Conservation (phyloP, 2,329 filamentous ascomycete species). For the Massarina eburnea region DNA sequence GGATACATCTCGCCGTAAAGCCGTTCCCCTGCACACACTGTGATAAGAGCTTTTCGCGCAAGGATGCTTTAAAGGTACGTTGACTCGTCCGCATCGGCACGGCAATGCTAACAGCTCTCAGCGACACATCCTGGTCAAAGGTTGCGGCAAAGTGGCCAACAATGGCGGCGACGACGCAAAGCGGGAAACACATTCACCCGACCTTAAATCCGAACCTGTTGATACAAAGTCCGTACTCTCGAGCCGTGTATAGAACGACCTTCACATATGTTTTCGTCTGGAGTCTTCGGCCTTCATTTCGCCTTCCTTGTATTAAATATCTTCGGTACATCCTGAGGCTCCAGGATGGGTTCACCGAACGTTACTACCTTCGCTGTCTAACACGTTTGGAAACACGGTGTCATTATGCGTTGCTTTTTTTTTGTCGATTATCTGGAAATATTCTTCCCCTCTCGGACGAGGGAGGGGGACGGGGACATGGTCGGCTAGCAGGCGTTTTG, state of each 20-base stretch:
- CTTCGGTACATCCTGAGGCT: slow-evolving; percentile 14
- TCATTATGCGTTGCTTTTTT: slow-evolving; percentile 24
- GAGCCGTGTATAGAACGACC: slow-evolving; percentile 22
- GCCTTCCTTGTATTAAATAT: slow-evolving; percentile 40
- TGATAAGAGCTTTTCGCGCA: slow-evolving; percentile 95
- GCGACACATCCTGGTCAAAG: slow-evolving; percentile 69
- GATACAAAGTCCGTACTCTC: slow-evolving; percentile 32
- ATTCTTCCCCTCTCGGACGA: not conserved
- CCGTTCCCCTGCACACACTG: slow-evolving; percentile 90
- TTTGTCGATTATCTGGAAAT: slow-evolving; percentile 20
- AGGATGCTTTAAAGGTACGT: slow-evolving; percentile 93
- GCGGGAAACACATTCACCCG: slow-evolving; percentile 37
- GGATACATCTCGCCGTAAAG: slow-evolving; percentile 93
- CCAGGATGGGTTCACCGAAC: slow-evolving; percentile 17
- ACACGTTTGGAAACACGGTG: slow-evolving; percentile 27
- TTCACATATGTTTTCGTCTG: slow-evolving; percentile 2
- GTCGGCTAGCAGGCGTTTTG: slow-evolving; percentile 17
- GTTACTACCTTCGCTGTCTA: slow-evolving; percentile 26
- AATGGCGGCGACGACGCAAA: slow-evolving; percentile 34
- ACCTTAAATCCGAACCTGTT: slow-evolving; percentile 29
- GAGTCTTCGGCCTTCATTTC: slow-evolving; percentile 21
- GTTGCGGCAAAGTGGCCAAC: slow-evolving; percentile 58
- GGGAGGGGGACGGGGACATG: slow-evolving; percentile 12
- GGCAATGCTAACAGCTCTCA: slow-evolving; percentile 40
- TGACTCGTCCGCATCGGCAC: slow-evolving; percentile 7